These are phyloP conservation scores for Scleroderma bovista DNA, from an alignment of 768 basidiomycete species.

Conservation along the genomic window DNA sequence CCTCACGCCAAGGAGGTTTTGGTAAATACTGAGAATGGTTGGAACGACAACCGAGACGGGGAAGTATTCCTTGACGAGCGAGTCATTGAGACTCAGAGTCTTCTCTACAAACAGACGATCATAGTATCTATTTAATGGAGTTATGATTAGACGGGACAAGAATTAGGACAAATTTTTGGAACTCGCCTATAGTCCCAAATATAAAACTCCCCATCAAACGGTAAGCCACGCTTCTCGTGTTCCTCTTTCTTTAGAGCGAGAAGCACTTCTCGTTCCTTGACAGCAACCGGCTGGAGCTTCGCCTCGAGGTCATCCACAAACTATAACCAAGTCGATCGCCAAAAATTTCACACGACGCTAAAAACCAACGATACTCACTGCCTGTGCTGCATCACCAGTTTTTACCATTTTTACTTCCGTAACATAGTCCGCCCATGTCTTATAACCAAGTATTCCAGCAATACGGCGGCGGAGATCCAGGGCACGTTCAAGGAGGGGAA, in stretches of 20 bases:
- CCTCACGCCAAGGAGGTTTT: slow-evolving; percentile 70
- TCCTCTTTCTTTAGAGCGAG: slow-evolving; percentile 74
- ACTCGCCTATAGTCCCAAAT: slow-evolving; percentile 81
- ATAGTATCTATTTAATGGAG: slow-evolving; percentile 20
- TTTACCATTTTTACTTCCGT: slow-evolving; percentile 89
- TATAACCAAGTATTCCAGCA: slow-evolving; percentile 62
- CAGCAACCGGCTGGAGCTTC: slow-evolving; percentile 68
- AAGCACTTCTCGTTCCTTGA: slow-evolving; percentile 60
- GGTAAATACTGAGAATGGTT: slow-evolving; percentile 77
- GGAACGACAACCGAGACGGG: slow-evolving; percentile 81
- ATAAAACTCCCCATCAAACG: slow-evolving; percentile 69
- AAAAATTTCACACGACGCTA: background rate
- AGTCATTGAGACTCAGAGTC: slow-evolving; percentile 66
- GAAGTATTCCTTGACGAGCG: slow-evolving; percentile 84
- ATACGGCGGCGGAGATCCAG: slow-evolving; percentile 68
- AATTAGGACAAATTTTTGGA: slow-evolving; percentile 17
- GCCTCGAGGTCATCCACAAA: slow-evolving; percentile 74
- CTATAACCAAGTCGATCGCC: slow-evolving; percentile 28
- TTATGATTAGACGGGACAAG: background rate
- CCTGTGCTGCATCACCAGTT: slow-evolving; percentile 50
- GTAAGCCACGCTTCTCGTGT: slow-evolving; percentile 50
- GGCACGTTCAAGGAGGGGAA: slow-evolving; percentile 60
- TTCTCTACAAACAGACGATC: slow-evolving; percentile 50
- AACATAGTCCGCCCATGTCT: slow-evolving; percentile 79
- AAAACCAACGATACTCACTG: slow-evolving; percentile 33